Conservation (phyloP, 805 yeast species). For the Metschnikowia sp. region DNA sequence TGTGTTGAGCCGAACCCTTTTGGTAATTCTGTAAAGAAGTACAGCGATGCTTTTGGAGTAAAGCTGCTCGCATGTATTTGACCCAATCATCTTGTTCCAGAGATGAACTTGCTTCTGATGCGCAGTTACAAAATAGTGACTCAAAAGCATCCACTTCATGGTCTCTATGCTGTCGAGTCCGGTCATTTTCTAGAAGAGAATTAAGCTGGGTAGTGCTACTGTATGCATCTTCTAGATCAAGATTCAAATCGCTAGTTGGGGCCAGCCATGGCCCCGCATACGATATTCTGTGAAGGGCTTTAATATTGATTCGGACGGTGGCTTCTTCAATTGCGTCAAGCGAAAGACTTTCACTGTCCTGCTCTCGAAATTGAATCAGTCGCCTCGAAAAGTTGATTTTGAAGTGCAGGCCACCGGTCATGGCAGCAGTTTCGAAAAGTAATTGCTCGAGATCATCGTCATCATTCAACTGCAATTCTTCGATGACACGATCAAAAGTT, state of each 20-base stretch:
- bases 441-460: conserved; percentile 26
- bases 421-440: conserved; percentile 26
- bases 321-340: conserved; percentile 17
- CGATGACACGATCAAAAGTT: conserved; percentile 24
- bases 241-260: neutral
- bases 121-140: conserved; percentile 8
- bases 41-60: conserved; percentile 20
- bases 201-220: neutral
- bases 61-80: conserved; percentile 20
- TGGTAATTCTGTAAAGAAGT: no score
- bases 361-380: conserved; percentile 14
- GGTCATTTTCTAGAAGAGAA: conserved; percentile 1
- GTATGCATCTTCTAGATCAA: conserved; percentile 1
- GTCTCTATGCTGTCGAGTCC: neutral
- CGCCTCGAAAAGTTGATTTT: conserved; percentile 29
- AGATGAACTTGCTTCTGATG: neutral
- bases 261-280: conserved; percentile 14
- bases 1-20: conserved; percentile 1
- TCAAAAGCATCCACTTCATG: conserved; percentile 8
- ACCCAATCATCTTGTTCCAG: conserved; percentile 20
- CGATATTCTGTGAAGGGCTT: conserved; percentile 8
- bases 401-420: conserved; percentile 27
- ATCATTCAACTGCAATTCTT: conserved; percentile 19
- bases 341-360: conserved; percentile 14
- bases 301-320: conserved; percentile 23